Base-by-base conservation (phyloP, 176 grass and related monocot genomes). In the Dactylis glomerata region DNA sequence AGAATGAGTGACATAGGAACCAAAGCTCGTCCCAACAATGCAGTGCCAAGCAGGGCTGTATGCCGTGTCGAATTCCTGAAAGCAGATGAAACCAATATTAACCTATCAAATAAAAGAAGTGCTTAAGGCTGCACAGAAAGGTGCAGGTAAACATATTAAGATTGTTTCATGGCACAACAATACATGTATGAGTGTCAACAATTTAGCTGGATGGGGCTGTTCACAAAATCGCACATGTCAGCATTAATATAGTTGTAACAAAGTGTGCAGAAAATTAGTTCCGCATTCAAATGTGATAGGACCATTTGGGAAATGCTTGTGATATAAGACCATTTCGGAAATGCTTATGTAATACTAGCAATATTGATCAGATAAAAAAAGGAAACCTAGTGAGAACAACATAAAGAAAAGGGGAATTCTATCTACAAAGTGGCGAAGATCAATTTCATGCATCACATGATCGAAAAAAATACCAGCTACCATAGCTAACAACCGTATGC, bases 31-130 rank as follows among this genome's bases (percentile, higher is more conserved):
- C 41, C 92, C 93, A 22, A 94, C 90, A 52, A 94, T 94, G 70
- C 92, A 94, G 74, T 94, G 90, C 90, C 90, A 94, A 86, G 90
- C 92, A 67, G 92, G 87, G 19, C 87, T 90, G 13, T 94, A 92
- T n/a, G 85, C 27, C 1, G 75, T 78, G 61, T 94, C 92, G 10
- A 94, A 92, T 67, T 94, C 92, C 90, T 92, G 87, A 44, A 81
- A 88, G 23, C 3, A 82, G 68, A 80, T 81, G 46, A 31, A 72
- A 82, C 23, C 59, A 78, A 5, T 66, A 83, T 67, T 38, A 14
- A 76, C 9, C 24, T 52, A 75, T 57, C 26, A 79, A 72, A 75
- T 57, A 20, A 79, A 72, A 81, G 0, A 23, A 55, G 45, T 54
- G 37, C 32, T 77, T 7, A 55, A 76, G 5, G 16, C 40, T 50